Conservation (phyloP, 2,329 filamentous ascomycete species). For the Fusarium sp. region DNA sequence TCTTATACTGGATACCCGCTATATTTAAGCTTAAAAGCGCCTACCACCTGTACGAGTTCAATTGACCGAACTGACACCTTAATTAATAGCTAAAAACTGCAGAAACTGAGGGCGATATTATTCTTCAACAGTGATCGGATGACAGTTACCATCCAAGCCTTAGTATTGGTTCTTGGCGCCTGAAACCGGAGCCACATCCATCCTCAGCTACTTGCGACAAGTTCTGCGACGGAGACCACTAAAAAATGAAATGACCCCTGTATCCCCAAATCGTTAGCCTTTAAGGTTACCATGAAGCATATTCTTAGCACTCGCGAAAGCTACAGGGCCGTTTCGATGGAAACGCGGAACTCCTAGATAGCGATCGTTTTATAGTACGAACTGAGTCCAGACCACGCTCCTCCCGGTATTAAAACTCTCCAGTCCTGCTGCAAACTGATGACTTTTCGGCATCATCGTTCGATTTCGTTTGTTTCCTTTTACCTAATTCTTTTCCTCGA, state of each 20-base stretch:
- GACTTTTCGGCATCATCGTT: constrained; percentile 32
- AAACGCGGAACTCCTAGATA: background rate
- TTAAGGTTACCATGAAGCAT: constrained; percentile 10
- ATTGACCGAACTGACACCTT: background rate
- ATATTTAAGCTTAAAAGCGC: background rate
- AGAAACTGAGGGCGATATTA: background rate
- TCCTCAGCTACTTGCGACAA: background rate
- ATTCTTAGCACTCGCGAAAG: background rate
- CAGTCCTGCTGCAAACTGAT: constrained; percentile 9
- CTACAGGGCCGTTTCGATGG: background rate
- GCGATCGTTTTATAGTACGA: background rate
- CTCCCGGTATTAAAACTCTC: constrained; percentile 24
- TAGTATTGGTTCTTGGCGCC: background rate
- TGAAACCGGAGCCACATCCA: background rate
- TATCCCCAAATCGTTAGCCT: background rate
- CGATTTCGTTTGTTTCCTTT: constrained; percentile 16
- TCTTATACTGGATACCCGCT: background rate
- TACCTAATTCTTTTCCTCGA: constrained; percentile 8
- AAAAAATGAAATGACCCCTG: background rate
- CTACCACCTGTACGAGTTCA: no score
- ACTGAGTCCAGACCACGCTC: background rate
- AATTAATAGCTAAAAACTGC: background rate
- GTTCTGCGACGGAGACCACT: background rate
- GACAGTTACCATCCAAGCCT: background rate
- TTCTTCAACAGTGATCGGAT: no score